Evolutionary conservation across 495 filamentous ascomycete genomes (phyloP), one percentile per base, ranked within the genome.

Genomic region (Cairneyella variabilis): DNA sequence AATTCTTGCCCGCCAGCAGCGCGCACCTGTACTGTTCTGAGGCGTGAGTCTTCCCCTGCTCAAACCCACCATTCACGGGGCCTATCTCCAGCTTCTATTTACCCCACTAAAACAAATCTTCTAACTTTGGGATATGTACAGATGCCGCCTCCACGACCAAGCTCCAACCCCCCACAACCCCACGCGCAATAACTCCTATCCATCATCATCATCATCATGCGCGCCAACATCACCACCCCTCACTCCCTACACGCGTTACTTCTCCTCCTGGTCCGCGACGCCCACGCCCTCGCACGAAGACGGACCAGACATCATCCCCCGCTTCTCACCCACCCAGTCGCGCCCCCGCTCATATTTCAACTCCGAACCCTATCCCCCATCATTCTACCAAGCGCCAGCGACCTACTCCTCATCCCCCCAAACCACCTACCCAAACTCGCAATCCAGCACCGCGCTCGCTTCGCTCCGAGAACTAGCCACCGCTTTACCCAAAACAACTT

Each of bases 301-400:
- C n/a, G 62, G 59, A 8, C 62, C 58, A 16, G 61, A 64, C 21
- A 64, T 64, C 36, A 59, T 64, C 51, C 61, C 61, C 5, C 58
- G 61, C 16, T 56, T 57, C 41, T 64, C 61, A 1, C 61, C 61
- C 22, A 64, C 61, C 2, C 54, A 61, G 51, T 58, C 58, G 12
- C 61, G 54, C 6, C 58, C 61, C 22, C 54, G 61, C 1, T 64
- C 61, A 9, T 64, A 64, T 51, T 64, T 58, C 56, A 51, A 45
- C 37, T 55, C 57, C 3, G 56, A 63, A 1, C 53, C 61, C 1
- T 57, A 57, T 28, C 53, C 61, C 18, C 18, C 54, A 27, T 37
- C 48, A 26, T 59, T 58, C 28, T n/a, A n/a, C n/a, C 48, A 51
- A 34, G 42, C 43, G 2, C 56, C 49, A 11, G 47, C 56, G 2